Percentiles rank a stretch among this genome's conserved stretches.
Evolutionary conservation across 116 monocot species (phyloP).

Genomic region (Zostera marina): DNA sequence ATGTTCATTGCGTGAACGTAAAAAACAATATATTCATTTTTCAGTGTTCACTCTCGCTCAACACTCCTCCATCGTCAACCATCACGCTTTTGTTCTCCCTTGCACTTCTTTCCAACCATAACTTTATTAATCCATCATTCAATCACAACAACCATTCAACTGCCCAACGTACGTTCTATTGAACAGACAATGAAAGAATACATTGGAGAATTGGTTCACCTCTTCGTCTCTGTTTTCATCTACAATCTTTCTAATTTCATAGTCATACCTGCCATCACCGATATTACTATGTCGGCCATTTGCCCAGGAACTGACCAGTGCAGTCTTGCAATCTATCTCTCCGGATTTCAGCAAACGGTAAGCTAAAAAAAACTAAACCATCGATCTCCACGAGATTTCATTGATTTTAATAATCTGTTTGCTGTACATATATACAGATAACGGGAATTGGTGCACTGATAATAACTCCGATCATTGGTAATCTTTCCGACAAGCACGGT

Average conservation of each 20-base stretch:
- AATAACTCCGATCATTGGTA: slow-evolving; percentile 68
- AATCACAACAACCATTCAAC: too few relatives aligned
- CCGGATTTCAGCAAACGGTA: slow-evolving; percentile 71
- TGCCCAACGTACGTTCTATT: neutral
- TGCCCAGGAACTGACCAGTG: slow-evolving; percentile 67
- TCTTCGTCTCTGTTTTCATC: slow-evolving; percentile 57
- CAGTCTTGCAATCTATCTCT: slow-evolving; percentile 81
- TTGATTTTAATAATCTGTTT: neutral
- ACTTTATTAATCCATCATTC: neutral
- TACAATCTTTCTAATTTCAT: slow-evolving; percentile 45
- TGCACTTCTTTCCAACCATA: neutral
- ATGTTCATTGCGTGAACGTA: neutral
- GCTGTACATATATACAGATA: slow-evolving; percentile 19
- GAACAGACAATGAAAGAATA: slow-evolving; percentile 29
- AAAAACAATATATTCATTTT: neutral
- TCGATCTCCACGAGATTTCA: neutral
- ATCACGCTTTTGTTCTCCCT: neutral
- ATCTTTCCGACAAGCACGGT: slow-evolving; percentile 75
- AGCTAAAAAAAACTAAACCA: too few relatives aligned
- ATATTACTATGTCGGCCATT: slow-evolving; percentile 62
- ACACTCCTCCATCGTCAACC: neutral
- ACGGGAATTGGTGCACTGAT: slow-evolving; percentile 64
- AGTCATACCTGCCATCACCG: slow-evolving; percentile 70
- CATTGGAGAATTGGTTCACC: slow-evolving; percentile 27
- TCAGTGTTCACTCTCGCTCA: too few relatives aligned